phyloP scores from a whole-genome alignment of 2,329 filamentous ascomycete genomes.

The Curvularia hawaiiensis region DNA sequence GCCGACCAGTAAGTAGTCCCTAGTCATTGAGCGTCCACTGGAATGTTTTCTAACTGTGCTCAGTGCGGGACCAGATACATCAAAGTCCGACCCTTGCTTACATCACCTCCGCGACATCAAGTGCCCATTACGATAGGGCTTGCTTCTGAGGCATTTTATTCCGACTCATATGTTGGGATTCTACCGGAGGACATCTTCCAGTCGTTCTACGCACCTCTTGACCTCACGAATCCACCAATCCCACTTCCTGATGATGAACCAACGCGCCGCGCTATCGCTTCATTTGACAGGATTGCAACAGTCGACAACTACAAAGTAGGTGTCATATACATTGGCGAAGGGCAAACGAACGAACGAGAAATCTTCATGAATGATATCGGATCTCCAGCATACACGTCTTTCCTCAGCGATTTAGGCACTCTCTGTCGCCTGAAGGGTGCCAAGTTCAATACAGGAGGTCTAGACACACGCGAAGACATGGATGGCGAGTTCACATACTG shows the following conservation, averaged over 20 bases:
- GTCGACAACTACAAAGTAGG: conserved; percentile 96
- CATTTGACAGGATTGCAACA: conserved; percentile 85
- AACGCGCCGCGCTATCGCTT: conserved; percentile 73
- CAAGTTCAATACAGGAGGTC: conserved; percentile 89
- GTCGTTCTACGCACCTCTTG: conserved; percentile 66
- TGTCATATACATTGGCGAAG: conserved; percentile 89
- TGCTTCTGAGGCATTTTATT: conserved; percentile 50
- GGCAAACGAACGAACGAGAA: conserved; percentile 79
- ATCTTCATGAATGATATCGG: conserved; percentile 88
- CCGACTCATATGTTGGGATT: conserved; percentile 62
- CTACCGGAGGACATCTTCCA: conserved; percentile 77
- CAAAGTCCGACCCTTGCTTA: conserved; percentile 45
- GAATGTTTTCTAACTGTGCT: conserved; percentile 15
- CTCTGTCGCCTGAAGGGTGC: conserved; percentile 80
- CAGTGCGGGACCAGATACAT: conserved; percentile 51
- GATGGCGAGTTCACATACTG: conserved; percentile 91
- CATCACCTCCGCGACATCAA: conserved; percentile 48
- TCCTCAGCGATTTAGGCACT: conserved; percentile 81
- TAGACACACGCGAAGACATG: conserved; percentile 76
- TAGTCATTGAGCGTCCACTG: conserved; percentile 24
- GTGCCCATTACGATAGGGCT: conserved; percentile 48
- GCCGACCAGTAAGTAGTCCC: conserved; percentile 72
- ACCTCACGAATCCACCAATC: conserved; percentile 64
- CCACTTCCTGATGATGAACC: conserved; percentile 74
- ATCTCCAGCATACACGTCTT: conserved; percentile 84